Base-by-base conservation (phyloP, 345 rosid species). In the Orychophragmus violaceus region DNA sequence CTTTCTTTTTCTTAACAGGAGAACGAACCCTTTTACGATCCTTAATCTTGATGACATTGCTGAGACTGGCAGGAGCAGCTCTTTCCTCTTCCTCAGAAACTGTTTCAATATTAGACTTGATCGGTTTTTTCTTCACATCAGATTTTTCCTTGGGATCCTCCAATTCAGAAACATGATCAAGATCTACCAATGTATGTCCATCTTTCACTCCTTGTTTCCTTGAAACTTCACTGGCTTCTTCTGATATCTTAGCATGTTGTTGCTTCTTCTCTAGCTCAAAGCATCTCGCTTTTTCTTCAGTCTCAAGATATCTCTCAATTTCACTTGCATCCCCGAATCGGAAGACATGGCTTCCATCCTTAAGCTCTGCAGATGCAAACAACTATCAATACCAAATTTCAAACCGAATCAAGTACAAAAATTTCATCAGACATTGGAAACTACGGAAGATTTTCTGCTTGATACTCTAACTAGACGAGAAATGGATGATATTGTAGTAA, bases 281-380 rank as follows among this genome's bases (percentile, higher is more conserved):
- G 54, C 33, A 8, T 30, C 18, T 25, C 6, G 49, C 35, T 29
- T 59, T 56, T 66, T 62, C 72, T 59, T 70, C 74, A 13, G n/a
- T 18, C 78, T 76, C 55, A 50, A 14, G 75, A 60, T 23, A 18
- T 49, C 62, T 62, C 56, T 68, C 69, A 22, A 55, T 46, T 69
- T 84, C 90, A 21, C 60, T 65, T 14, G 57, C 69, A 66, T 82
- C 74, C 27, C 94, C 91, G 23, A 87, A 90, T 11, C 71, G 78
- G 45, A 85, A 90, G 39, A 90, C 55, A 36, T 82, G 5, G 61
- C 85, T 87, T 4, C 90, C 95, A 76, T 90, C 97, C 3, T 74
- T 32, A 3, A 39, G 51, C 72, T 81, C 97, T 90, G 49, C 70
- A 68, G 25, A 63, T 66, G 27, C 62, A 74, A 56, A 37, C 24